Percentiles rank a stretch among this genome's conserved stretches.
Evolutionary conservation across 805 yeast genomes (phyloP).

Genomic region (Yarrowia porcina): DNA sequence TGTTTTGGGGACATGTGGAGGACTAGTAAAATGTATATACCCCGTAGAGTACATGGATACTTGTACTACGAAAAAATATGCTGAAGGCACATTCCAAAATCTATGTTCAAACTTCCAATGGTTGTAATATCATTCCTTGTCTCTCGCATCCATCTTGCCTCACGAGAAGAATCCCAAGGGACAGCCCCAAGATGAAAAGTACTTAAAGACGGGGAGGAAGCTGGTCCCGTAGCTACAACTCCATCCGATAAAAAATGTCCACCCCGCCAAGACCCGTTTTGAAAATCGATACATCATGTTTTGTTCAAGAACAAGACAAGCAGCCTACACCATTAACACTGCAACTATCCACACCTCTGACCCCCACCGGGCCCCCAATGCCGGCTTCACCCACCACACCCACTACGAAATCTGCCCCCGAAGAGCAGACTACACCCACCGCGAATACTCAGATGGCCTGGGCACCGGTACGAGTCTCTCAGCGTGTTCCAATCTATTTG

Average conservation of each 20-base stretch:
- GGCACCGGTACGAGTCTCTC: background rate
- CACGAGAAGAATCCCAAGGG: background rate
- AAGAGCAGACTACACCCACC: background rate
- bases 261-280: background rate
- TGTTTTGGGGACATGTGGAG: no score
- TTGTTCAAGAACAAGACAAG: background rate
- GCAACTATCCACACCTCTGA: background rate
- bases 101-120: no score
- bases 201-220: background rate
- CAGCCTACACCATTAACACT: background rate
- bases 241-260: background rate
- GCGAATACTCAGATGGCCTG: background rate
- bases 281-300: background rate
- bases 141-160: background rate
- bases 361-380: background rate
- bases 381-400: background rate
- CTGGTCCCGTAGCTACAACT: background rate
- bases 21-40: background rate
- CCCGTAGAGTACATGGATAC: no score
- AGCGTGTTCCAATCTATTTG: background rate
- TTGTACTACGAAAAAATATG: no score
- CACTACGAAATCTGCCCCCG: background rate
- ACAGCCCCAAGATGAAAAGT: background rate
- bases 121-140: no score
- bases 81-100: no score